Conservation (phyloP, 495 filamentous ascomycete species). For the Hyaloscypha bicolor region DNA sequence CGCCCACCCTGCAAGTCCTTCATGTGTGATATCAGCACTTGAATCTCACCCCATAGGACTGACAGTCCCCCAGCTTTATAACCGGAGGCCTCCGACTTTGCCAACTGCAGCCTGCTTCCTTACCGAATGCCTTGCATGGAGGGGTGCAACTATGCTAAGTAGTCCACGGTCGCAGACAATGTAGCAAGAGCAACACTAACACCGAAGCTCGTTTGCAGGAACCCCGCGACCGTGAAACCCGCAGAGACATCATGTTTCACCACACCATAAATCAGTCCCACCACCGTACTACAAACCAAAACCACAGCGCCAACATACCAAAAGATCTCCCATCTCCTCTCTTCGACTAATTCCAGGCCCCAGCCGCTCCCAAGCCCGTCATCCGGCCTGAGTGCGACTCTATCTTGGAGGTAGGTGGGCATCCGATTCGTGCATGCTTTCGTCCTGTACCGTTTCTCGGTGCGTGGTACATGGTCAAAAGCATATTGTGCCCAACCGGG, state of each 20-base stretch:
- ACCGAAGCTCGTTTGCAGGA: neutral
- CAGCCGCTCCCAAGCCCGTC: neutral
- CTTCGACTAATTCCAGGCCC: neutral
- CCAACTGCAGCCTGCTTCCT: too few relatives aligned
- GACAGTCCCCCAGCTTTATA: too few relatives aligned
- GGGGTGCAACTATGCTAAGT: neutral
- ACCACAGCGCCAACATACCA: neutral
- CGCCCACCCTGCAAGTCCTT: too few relatives aligned
- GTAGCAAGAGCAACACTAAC: neutral
- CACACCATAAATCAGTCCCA: neutral
- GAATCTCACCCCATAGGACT: too few relatives aligned
- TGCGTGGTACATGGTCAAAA: neutral
- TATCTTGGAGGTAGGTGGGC: neutral
- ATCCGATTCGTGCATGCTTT: neutral
- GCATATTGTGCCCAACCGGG: neutral
- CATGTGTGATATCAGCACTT: too few relatives aligned
- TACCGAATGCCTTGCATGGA: too few relatives aligned
- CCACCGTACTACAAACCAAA: neutral
- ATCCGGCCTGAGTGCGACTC: neutral
- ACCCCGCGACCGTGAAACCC: neutral
- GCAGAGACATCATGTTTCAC: neutral
- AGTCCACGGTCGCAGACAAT: neutral
- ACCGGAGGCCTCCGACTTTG: too few relatives aligned
- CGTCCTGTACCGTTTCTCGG: neutral
- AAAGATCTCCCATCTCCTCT: conserved; percentile 3